Evolutionary conservation across 176 grass and related monocot species (phyloP), one percentile per base, ranked within the genome.

Genomic region (Thinopyrum elongatum): DNA sequence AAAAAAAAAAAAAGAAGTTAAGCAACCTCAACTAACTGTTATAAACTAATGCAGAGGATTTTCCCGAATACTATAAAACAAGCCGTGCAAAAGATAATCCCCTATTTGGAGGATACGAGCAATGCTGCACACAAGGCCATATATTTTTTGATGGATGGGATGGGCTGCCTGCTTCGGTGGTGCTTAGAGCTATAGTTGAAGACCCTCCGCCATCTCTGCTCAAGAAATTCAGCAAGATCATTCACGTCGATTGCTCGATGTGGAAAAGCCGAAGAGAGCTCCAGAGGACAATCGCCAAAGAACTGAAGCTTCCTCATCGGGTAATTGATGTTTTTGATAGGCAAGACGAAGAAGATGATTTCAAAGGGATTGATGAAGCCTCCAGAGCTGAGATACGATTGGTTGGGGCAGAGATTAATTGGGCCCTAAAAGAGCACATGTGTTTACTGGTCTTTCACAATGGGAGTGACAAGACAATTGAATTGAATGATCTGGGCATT

Each of bases 401-500:
- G 0, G 41, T 51, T 1, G 4, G 0, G 2, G 0, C 0, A 1
- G 72, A 15, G 25, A 75, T n/a, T n/a, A n/a, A n/a, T n/a, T n/a
- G n/a, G n/a, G n/a, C n/a, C n/a, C n/a, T n/a, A n/a, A n/a, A n/a
- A n/a, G n/a, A n/a, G n/a, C n/a, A n/a, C n/a, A n/a, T n/a, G n/a
- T n/a, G n/a, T 17, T 4, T 51, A 0, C 3, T 51, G 7, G 0
- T 75, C 0, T 75, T 75, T 0, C 72, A 75, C 1, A 75, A 75
- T 11, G 72, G 72, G 0, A 51, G 72, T 0, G 0, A 21, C 0
- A 0, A 21, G 0, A 29, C 0, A 0, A 0, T 75, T 51, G 8
- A 75, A 0, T 1, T 76, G 0, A 1, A 0, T 0, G 1, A 15
- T 1, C 44, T 3, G 0, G 70, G 38, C 42, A 46, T 46, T 46